Evolutionary conservation across 345 rosid genomes (phyloP).

Genomic region (Acer negundo): DNA sequence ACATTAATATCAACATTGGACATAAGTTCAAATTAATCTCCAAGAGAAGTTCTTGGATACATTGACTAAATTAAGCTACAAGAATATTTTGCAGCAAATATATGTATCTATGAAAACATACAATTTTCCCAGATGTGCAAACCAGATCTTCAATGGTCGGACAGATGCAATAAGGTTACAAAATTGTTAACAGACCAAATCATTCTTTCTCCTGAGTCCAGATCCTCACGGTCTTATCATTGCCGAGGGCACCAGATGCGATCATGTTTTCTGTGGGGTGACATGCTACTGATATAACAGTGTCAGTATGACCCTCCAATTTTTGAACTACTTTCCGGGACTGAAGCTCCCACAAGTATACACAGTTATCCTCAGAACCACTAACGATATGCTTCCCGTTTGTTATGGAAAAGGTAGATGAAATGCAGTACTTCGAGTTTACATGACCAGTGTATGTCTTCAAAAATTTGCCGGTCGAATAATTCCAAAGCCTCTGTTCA

Average conservation of each 20-base stretch:
- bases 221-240: slow-evolving; percentile 73
- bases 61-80: slow-evolving; percentile 1
- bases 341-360: slow-evolving; percentile 94
- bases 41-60: not conserved
- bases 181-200: not conserved
- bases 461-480: slow-evolving; percentile 66
- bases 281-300: slow-evolving; percentile 79
- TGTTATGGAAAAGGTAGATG: slow-evolving; percentile 79
- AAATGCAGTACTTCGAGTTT: slow-evolving; percentile 67
- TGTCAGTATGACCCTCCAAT: slow-evolving; percentile 88
- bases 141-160: not conserved
- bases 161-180: not conserved
- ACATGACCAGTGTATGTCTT: slow-evolving; percentile 83
- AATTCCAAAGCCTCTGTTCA: slow-evolving; percentile 87
- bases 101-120: not conserved
- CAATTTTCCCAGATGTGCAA: not conserved
- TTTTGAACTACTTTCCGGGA: slow-evolving; percentile 77
- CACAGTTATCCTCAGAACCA: slow-evolving; percentile 85
- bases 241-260: slow-evolving; percentile 81
- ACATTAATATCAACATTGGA: not conserved
- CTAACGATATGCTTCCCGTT: slow-evolving; percentile 79
- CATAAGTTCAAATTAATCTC: slow-evolving; percentile 5
- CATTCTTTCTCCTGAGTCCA: slow-evolving; percentile 69
- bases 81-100: not conserved
- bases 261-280: slow-evolving; percentile 82